Evolutionary conservation across 1,284 basidiomycete species (phyloP), one percentile per base, ranked within the genome.

Genomic region (Coniophora puteana): DNA sequence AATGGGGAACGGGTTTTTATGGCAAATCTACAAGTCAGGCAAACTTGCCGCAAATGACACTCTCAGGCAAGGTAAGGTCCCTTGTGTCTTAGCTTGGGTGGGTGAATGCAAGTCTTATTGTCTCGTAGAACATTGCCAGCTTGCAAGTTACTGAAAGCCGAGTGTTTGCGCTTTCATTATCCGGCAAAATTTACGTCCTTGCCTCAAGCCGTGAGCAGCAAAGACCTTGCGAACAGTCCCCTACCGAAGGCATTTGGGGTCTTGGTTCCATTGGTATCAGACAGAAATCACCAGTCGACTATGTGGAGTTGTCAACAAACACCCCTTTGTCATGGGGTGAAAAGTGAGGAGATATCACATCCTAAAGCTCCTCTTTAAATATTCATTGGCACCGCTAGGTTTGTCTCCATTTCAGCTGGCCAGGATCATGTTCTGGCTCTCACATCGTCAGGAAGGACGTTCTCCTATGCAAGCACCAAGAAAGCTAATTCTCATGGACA

Each of bases 401-500:
- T 93, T 57, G 63, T 74, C 0, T 81, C 81, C 2, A 81, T 95
- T 18, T 75, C 81, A 1, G 76, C 83, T 1, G 93, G 94, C 7
- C 62, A 69, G 16, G 78, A 90, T 55, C 94, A 98, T 59, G 67
- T 97, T 6, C 76, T 97, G 13, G 92, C 90, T 1, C 66, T 95
- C 10, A 93, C 93, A 3, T 88, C 81, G 20, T 69, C 76, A 33
- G 93, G 93, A 2, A 80, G 90, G 37, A 80, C 87, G 2, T 94
- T 90, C 57, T 78, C 83, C 1, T 80, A 90, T 46, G 89, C 93
- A 0, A 72, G 91, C 34, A 80, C 80, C 46, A 76, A 80, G 40
- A 65, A 76, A 7, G 93, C 84, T n/a, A 97, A 98, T 64, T 67
- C 74, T 1, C 80, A 84, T 59, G 89, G 91, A 1, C 94, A 97